Base-by-base conservation (phyloP, 495 filamentous ascomycete species). In the Penicillium tannophilum region DNA sequence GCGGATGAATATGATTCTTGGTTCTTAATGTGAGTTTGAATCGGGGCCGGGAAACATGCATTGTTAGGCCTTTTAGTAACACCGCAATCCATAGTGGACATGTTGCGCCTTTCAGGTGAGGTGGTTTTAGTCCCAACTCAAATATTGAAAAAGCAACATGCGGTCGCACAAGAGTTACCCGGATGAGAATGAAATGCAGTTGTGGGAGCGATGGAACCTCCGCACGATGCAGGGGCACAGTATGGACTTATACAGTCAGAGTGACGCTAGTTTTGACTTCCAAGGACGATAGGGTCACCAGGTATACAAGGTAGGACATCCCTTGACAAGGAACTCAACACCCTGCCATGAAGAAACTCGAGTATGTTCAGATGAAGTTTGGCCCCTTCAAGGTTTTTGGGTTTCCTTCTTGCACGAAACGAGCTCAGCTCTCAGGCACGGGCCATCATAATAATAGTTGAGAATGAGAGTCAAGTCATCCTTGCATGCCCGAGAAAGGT, bases 401-500 rank as follows among this genome's bases (percentile, higher is more conserved):
- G 20, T 31, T 57, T 44, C 42, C 36, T 31, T 59, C 47, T 48
- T 50, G 62, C 60, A 70, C 60, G 58, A 65, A 57, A 46, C 23
- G 33, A 47, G 33, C 56, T 63, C 60, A 62, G 46, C 43, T 49
- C 56, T 42, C 43, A 59, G 67, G 65, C 67, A 70, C 67, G 67
- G 65, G 62, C 60, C 65, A 64, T 30, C 47, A 52, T 48, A 60
- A 66, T 65, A 66, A 68, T 68, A 68, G 54, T 48, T 56, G 54
- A 66, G 67, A 68, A 66, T 70, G 64, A 26, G 63, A 55, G 55
- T 66, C 55, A 58, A 55, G 36, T 30, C 45, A 56, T 68, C 67
- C 67, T 70, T 70, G 63, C 67, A 70, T 70, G 66, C 67, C 67
- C 57, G 59, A 33, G 53, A 54, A 52, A 57, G 58, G 51, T 59